Evolutionary conservation across 805 yeast genomes (phyloP), one percentile per base, ranked within the genome.

Genomic region (Cyberlindnera americana): DNA sequence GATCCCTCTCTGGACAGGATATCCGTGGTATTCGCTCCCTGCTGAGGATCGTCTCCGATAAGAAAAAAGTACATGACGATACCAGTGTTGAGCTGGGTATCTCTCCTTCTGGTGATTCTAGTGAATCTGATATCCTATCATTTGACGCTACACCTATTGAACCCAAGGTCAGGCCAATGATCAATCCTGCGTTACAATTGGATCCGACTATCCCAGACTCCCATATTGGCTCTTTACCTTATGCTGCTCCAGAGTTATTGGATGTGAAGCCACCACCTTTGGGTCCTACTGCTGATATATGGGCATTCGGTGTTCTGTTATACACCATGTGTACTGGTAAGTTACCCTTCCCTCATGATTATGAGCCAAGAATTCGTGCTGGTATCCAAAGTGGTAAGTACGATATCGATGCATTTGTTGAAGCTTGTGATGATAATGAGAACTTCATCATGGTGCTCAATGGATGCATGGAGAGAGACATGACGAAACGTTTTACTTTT

Each of bases 191-290:
- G 12, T 14, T 33, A n/a, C 40, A 36, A 13, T 10, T 33, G 29
- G 55, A 53, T 29, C 38, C 48, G 21, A 46, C 45, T 13, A 15
- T 51, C 2, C 86, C 86, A 1, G 83, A 79, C 55, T 65, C 77
- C 17, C 83, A 81, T 50, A 84, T 87, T 35, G 98, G 98, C 0
- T 89, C 96, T 1, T 67, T 90, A 23, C 96, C 97, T 0, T 90
- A 88, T 59, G 95, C 96, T 0, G 77, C 95, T 0, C 98, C 98
- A 0, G 96, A 90, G 57, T 67, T 88, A 14, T 63, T 89, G 29
- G 65, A 67, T 29, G 81, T 84, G 1, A 69, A 70, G 31, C 85
- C 88, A 66, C 79, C 53, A 66, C 81, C 44, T 40, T 61, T 53
- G 54, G 82, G 83, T 3, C 81, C 85, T 2, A 65, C 77, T 28